Evolutionary conservation across 768 basidiomycete species (phyloP).

Genomic region (Leucocoprinus leucothites): DNA sequence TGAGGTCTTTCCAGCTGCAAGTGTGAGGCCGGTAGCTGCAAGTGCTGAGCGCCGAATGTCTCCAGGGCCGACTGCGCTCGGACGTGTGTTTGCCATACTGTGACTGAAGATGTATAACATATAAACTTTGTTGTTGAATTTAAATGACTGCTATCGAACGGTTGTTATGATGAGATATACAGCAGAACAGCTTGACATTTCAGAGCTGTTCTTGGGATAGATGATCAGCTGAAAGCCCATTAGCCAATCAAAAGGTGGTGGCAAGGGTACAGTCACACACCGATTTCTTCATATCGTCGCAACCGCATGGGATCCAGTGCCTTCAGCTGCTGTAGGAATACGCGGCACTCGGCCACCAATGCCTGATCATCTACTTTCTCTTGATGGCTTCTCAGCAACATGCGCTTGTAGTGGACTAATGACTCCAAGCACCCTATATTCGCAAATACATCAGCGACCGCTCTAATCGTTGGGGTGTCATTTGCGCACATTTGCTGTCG

Average conservation of each 20-base stretch:
- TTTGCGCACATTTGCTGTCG: constrained; percentile 83
- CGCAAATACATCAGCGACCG: constrained; percentile 1
- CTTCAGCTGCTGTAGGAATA: constrained; percentile 54
- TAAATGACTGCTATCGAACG: not conserved
- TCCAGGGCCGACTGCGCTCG: not conserved
- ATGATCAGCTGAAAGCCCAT: not conserved
- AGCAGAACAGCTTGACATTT: not conserved
- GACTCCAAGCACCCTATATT: constrained; percentile 91
- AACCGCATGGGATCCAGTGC: constrained; percentile 63
- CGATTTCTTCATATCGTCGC: constrained; percentile 66
- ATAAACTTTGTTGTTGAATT: no score
- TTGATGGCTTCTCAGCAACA: constrained; percentile 54
- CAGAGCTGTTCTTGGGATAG: not conserved
- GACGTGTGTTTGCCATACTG: no score
- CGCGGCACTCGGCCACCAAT: constrained; percentile 43
- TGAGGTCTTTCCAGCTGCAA: constrained; percentile 38
- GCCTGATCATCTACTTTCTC: constrained; percentile 26
- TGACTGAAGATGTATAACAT: no score
- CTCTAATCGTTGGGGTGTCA: not conserved
- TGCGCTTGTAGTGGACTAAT: constrained; percentile 74
- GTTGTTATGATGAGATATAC: no score
- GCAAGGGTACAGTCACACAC: constrained; percentile 31
- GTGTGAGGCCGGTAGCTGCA: constrained; percentile 64
- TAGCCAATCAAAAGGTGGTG: not conserved
- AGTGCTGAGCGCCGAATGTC: constrained; percentile 43